Base-by-base conservation (phyloP, 768 basidiomycete genomes). In the Amylocystis lapponica region DNA sequence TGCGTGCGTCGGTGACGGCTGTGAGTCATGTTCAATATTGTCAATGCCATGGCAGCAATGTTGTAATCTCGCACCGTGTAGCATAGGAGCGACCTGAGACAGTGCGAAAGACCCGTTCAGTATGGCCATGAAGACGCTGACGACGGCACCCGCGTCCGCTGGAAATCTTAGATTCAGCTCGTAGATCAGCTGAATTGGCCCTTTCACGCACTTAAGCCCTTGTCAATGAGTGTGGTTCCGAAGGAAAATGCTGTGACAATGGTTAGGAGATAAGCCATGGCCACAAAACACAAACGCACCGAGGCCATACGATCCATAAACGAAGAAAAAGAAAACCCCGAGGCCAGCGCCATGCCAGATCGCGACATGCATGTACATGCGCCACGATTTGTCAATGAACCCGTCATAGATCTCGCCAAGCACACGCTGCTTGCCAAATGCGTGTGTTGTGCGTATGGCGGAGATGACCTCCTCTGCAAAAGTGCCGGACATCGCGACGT, bases 381-480 rank as follows among this genome's bases (percentile, higher is more conserved):
- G 47, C 26, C 70, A 67, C 5, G 86, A 76, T 46, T 68, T 54
- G 19, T 69, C 62, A 50, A 91, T 75, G 45, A 77, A 74, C 2
- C 33, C 49, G 56, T 89, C 76, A 60, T 95, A 98, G 16, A 88
- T 63, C 4, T 52, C 50, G 2, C 78, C 55, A 34, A 98, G 69
- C 25, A 71, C 72, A 5, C 58, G 66, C 63, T 92, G 87, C 0
- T 81, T 84, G 32, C 90, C 90, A 53, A 98, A 98, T 0, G 94
- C 93, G 47, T 95, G 88, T 3, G 88, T 80, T 1, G 90, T 94
- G 16, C 93, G 82, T 46, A 97, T 69, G 34, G 86, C 86, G 0
- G 88, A 85, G 46, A 98, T 87, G 51, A 91, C 91, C 62, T 96
- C 94, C 63, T 98, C 94, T 0, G 92, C 93, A 12, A 96, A 58